Percentiles rank a stretch among this genome's conserved stretches.
Conservation (phyloP, 805 yeast genomes). For the Clavispora vitiphila region DNA sequence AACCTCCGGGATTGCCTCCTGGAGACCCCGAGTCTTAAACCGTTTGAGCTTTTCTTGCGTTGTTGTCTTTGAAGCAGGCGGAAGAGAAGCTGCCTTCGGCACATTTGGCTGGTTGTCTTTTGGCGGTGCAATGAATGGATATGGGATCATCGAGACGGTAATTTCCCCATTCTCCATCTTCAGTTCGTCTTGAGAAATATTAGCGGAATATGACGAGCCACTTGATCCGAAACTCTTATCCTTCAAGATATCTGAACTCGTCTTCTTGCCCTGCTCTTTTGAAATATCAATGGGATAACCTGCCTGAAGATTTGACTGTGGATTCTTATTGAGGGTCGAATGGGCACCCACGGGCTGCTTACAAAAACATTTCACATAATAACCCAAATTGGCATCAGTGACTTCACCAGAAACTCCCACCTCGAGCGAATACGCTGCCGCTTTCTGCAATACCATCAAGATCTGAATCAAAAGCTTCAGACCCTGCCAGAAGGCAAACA, state of each 20-base stretch:
- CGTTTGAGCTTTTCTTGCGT: not conserved
- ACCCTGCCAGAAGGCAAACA: constrained; percentile 31
- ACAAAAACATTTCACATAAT: not conserved
- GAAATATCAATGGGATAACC: not conserved
- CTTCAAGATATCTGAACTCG: not conserved
- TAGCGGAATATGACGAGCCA: too few species aligned
- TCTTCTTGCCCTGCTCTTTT: not conserved
- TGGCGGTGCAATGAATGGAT: not conserved
- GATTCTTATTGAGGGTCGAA: not conserved
- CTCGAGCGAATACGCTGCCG: not conserved
- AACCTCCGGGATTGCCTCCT: not conserved
- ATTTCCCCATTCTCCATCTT: not conserved
- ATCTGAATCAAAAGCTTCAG: constrained; percentile 12
- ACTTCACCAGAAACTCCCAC: not conserved
- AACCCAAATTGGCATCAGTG: not conserved
- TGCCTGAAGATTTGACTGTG: not conserved
- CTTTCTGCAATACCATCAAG: not conserved
- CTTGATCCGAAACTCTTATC: not conserved
- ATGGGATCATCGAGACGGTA: not conserved
- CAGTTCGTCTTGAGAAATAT: not conserved
- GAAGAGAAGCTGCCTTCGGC: not conserved
- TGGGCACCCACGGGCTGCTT: not conserved
- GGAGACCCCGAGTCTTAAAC: not conserved
- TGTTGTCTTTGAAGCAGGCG: not conserved
- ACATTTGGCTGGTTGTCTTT: not conserved